Evolutionary conservation across 345 rosid genomes (phyloP).

Genomic region (Barbarea vulgaris): DNA sequence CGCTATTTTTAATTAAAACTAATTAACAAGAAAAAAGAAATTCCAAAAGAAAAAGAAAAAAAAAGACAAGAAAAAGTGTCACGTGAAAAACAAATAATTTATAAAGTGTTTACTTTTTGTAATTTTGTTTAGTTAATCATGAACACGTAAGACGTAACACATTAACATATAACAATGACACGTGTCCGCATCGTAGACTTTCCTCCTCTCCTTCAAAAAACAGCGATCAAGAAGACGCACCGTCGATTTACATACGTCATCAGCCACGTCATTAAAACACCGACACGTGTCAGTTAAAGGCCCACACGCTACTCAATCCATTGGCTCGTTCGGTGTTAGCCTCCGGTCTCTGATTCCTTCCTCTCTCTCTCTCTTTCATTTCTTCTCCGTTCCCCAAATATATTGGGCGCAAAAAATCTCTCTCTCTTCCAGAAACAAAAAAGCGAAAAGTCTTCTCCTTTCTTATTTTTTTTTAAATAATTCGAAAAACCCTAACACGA

Average conservation of each 20-base stretch:
- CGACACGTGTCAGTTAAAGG: conserved; percentile 42
- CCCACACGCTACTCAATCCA: conserved; percentile 33
- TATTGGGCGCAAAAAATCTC: conserved; percentile 27
- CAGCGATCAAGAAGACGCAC: conserved; percentile 15
- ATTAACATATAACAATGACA: neutral
- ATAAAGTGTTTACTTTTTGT: neutral
- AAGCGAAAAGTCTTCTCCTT: conserved; percentile 33
- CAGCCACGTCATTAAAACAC: conserved; percentile 20
- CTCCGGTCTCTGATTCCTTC: conserved; percentile 36
- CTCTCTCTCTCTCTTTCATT: neutral
- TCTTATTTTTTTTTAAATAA: neutral
- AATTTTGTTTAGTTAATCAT: neutral
- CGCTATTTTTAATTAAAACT: neutral
- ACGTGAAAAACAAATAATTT: neutral
- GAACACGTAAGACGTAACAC: neutral
- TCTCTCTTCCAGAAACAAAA: conserved; percentile 28
- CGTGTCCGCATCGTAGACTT: conserved; percentile 30
- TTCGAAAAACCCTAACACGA: conserved; percentile 50
- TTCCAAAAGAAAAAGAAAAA: no score
- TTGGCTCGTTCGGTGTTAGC: conserved; percentile 41
- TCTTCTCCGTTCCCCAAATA: conserved; percentile 10
- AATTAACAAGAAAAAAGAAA: neutral
- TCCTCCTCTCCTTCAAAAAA: conserved; percentile 11
- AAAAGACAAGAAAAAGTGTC: neutral
- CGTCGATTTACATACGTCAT: conserved; percentile 29